A percentile compares a stretch with the other conserved stretches of the same genome.
Conservation (phyloP, 805 yeast species). For the Pichia membranifaciens region DNA sequence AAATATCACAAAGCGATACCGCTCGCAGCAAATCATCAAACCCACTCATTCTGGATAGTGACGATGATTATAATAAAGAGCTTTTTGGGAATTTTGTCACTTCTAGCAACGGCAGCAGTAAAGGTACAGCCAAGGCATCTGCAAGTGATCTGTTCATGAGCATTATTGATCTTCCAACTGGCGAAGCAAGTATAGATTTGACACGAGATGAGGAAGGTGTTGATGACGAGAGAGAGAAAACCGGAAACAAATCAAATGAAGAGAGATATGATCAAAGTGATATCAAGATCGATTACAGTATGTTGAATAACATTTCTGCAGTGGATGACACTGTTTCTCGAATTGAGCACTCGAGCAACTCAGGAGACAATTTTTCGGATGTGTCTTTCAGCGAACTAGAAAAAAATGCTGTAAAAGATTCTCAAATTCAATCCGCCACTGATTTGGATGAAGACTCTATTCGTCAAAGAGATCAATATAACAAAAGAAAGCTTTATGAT, state of each 20-base stretch:
- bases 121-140: not conserved
- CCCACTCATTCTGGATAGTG: slow-evolving; percentile 3
- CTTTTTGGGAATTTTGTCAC: not conserved
- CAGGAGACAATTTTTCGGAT: slow-evolving; percentile 10
- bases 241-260: not conserved
- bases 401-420: not conserved
- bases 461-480: no score
- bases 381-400: slow-evolving; percentile 9
- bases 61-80: slow-evolving; percentile 10
- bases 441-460: no score
- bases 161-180: not conserved
- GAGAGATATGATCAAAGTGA: not conserved
- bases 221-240: slow-evolving; percentile 1
- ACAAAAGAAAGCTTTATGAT: slow-evolving; percentile 1
- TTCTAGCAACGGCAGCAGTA: not conserved
- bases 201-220: not conserved
- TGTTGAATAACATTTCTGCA: no score
- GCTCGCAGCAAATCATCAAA: not conserved
- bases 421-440: not conserved
- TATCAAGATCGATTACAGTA: no score
- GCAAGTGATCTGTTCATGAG: not conserved
- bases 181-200: slow-evolving; percentile 1
- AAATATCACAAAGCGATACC: not conserved
- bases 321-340: no score
- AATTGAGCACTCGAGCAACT: not conserved